Evolutionary conservation across 2,329 filamentous ascomycete genomes (phyloP).

Genomic region (Leptoxyphium fumago): DNA sequence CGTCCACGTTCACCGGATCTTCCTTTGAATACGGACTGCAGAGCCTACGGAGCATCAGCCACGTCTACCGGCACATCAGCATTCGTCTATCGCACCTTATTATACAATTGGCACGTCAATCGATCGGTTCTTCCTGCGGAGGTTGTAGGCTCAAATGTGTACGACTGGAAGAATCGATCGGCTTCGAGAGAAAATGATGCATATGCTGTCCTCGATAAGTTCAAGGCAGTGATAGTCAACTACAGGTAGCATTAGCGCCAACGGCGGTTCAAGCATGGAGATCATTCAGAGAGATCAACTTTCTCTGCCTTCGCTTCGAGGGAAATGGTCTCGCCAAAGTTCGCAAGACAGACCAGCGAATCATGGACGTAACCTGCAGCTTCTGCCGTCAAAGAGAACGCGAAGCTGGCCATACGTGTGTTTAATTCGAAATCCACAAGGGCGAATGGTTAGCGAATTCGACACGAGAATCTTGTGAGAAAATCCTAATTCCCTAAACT

Average conservation of each 20-base stretch:
- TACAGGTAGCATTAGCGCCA: slow-evolving; percentile 18
- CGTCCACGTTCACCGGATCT: slow-evolving; percentile 50
- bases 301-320: slow-evolving; percentile 57
- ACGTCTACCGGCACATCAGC: neutral
- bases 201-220: slow-evolving; percentile 69
- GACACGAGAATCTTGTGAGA: too few relatives aligned
- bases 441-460: too few relatives aligned
- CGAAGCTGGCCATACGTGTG: slow-evolving; percentile 25
- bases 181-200: slow-evolving; percentile 55
- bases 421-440: too few relatives aligned
- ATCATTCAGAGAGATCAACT: slow-evolving; percentile 27
- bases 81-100: slow-evolving; percentile 37
- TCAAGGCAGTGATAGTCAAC: slow-evolving; percentile 62
- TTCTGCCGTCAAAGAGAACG: slow-evolving; percentile 60
- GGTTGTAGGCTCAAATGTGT: slow-evolving; percentile 38
- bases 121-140: slow-evolving; percentile 20
- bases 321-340: slow-evolving; percentile 67
- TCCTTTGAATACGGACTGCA: slow-evolving; percentile 61
- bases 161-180: slow-evolving; percentile 56
- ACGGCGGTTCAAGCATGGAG: neutral
- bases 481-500: too few relatives aligned
- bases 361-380: slow-evolving; percentile 58
- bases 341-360: slow-evolving; percentile 56
- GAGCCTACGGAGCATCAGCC: slow-evolving; percentile 11
- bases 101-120: slow-evolving; percentile 64